Evolutionary conservation across 2,329 filamentous ascomycete species (phyloP), one percentile per base, ranked within the genome.

Genomic region (Talaromyces verruculosus): DNA sequence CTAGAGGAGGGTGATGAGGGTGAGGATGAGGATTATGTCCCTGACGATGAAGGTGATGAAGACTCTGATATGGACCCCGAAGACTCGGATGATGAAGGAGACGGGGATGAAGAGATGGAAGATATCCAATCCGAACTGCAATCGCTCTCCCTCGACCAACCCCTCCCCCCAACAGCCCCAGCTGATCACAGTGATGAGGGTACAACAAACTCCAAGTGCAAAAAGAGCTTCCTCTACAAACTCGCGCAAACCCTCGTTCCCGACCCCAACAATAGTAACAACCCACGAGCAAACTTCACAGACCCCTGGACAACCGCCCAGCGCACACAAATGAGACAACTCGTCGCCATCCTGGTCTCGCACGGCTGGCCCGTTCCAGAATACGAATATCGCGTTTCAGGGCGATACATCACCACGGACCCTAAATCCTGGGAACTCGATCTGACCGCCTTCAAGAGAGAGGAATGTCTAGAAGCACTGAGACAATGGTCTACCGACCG

Each of bases 331-430:
- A 33, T 62, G 13, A 35, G 35, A 62, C 30, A 65, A 22, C 35
- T 65, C 30, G 61, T 65, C 33, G 4, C 35, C 37, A 65, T 65
- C 22, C 49, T 61, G 2, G 25, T 45, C n/a, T 33, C 33, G 25
- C 64, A 65, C 55, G 64, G 64, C 30, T 65, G 64, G 64, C 64
- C 64, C 11, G 39, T 37, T 1, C 64, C 64, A 2, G 35, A 60
- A 5, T 61, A 55, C 22, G 58, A 57, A 13, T 65, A 28, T n/a
- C 39, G 59, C 10, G 47, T 61, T 17, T 47, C 45, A 35, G 64
- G 64, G 22, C 45, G 64, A 17, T 43, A 65, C 2, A 39, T 55
- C 7, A 33, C 58, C 13, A 41, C 41, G 1, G 41, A 60, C 25
- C 22, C 37, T 10, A n/a, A 13, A n/a, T 59, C 37, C 5, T 60